Conservation (phyloP, 148 eudicot species). For the Fagopyrum tataricum region DNA sequence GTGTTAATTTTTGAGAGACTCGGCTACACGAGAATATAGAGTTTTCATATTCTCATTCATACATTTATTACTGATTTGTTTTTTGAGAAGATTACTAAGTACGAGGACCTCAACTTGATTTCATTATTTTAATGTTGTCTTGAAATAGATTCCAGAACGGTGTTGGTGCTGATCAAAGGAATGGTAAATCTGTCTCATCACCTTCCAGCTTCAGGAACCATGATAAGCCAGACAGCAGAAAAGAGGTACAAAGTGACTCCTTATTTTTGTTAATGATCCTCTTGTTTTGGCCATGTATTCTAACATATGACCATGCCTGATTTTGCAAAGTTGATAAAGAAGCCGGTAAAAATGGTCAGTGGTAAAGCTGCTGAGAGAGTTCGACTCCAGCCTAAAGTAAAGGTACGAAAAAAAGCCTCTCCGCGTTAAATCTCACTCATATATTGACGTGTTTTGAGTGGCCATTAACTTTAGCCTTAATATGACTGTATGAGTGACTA, state of each 20-base stretch:
- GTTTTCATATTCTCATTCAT: too few species aligned
- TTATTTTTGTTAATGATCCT: not conserved
- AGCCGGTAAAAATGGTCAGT: constrained; percentile 33
- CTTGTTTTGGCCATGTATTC: not conserved
- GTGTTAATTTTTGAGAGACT: too few species aligned
- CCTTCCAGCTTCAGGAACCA: constrained; percentile 40
- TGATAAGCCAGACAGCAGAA: constrained; percentile 44
- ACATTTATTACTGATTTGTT: not conserved
- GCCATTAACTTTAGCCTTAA: too few species aligned
- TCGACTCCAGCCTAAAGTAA: constrained; percentile 29
- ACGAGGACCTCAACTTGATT: not conserved
- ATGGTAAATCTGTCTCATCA: constrained; percentile 35
- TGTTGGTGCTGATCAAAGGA: constrained; percentile 30
- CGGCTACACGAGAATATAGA: too few species aligned
- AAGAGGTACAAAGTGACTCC: constrained; percentile 31
- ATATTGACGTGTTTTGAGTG: too few species aligned
- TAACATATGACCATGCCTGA: not conserved
- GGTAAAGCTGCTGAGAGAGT: constrained; percentile 35
- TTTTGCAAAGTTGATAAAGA: constrained; percentile 37
- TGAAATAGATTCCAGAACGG: constrained; percentile 36
- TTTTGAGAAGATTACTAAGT: not conserved
- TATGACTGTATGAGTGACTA: too few species aligned
- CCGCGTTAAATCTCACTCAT: not conserved
- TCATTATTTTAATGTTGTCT: not conserved
- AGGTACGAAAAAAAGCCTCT: constrained; percentile 14